Conservation (phyloP, 2,329 filamentous ascomycete species). For the Xylaria hypoxylon region DNA sequence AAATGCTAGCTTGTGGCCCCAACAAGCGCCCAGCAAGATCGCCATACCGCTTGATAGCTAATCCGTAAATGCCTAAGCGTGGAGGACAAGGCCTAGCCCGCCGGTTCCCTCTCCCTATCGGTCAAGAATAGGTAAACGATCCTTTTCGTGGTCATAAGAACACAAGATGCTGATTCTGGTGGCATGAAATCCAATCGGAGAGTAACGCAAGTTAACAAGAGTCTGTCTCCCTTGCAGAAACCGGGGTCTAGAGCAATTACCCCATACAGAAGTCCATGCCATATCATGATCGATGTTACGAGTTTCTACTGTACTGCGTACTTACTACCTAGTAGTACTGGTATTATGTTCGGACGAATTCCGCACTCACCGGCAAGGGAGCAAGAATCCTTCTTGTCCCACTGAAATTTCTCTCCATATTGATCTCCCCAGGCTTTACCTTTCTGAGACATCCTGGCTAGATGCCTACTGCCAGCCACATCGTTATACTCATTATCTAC, state of each 20-base stretch:
- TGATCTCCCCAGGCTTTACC: slow-evolving; percentile 32
- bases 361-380: slow-evolving; percentile 27
- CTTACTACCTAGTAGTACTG: too few relatives aligned
- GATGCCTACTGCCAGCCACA: slow-evolving; percentile 20
- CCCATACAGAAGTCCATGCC: background rate
- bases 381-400: slow-evolving; percentile 20
- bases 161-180: slow-evolving; percentile 5
- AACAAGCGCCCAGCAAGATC: slow-evolving; percentile 32
- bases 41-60: slow-evolving; percentile 1
- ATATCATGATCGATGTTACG: background rate
- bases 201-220: slow-evolving; percentile 10
- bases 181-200: background rate
- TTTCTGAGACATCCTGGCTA: slow-evolving; percentile 23
- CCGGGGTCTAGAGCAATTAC: background rate
- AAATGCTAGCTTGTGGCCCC: slow-evolving; percentile 26
- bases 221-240: slow-evolving; percentile 12
- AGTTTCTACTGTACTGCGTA: slow-evolving; percentile 8
- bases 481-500: slow-evolving; percentile 13
- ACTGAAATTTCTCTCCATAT: slow-evolving; percentile 22
- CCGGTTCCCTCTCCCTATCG: slow-evolving; percentile 3
- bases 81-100: slow-evolving; percentile 14
- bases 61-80: slow-evolving; percentile 10
- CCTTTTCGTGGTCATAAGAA: slow-evolving; percentile 16
- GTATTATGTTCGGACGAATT: slow-evolving; percentile 30
- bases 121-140: slow-evolving; percentile 10